Percentiles rank a stretch among this genome's conserved stretches.
Evolutionary conservation across 805 yeast genomes (phyloP).

Genomic region (Cyberlindnera mycetangii): DNA sequence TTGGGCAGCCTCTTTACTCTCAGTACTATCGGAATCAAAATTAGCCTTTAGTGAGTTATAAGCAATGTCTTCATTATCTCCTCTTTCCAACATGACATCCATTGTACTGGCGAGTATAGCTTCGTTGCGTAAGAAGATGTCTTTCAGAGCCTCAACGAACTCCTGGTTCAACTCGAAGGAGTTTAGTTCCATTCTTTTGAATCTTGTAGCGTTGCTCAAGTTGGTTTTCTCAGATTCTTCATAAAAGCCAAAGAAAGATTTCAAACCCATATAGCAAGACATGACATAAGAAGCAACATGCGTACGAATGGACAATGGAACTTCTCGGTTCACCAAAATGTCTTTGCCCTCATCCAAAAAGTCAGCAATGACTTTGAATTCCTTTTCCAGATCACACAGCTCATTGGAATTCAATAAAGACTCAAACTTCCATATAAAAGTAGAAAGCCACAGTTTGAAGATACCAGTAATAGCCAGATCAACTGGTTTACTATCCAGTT

Average conservation of each 20-base stretch:
- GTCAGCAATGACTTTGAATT: constrained; percentile 16
- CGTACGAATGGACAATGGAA: constrained; percentile 20
- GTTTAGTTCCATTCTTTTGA: constrained; percentile 21
- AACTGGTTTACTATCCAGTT: neutral
- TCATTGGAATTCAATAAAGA: constrained; percentile 17
- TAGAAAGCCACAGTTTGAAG: constrained; percentile 19
- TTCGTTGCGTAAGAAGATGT: constrained; percentile 50
- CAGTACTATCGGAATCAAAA: constrained; percentile 17
- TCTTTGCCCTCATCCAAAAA: constrained; percentile 13
- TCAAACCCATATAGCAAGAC: constrained; percentile 24
- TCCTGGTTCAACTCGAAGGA: constrained; percentile 29
- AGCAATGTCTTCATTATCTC: constrained; percentile 49
- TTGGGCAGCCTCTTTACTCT: constrained; percentile 11
- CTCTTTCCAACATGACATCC: constrained; percentile 44
- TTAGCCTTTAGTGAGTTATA: constrained; percentile 24
- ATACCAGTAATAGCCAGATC: constrained; percentile 2
- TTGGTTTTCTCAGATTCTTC: constrained; percentile 33
- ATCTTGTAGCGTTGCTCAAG: constrained; percentile 20
- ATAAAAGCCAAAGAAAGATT: constrained; percentile 34
- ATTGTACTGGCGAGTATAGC: constrained; percentile 37
- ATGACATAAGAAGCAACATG: constrained; percentile 25
- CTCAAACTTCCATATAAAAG: constrained; percentile 21
- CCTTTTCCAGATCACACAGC: constrained; percentile 19
- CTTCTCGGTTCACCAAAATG: constrained; percentile 6
- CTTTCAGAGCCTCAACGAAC: constrained; percentile 34